Evolutionary conservation across 2,329 filamentous ascomycete species (phyloP).

Genomic region (Xylariaceae sp.): DNA sequence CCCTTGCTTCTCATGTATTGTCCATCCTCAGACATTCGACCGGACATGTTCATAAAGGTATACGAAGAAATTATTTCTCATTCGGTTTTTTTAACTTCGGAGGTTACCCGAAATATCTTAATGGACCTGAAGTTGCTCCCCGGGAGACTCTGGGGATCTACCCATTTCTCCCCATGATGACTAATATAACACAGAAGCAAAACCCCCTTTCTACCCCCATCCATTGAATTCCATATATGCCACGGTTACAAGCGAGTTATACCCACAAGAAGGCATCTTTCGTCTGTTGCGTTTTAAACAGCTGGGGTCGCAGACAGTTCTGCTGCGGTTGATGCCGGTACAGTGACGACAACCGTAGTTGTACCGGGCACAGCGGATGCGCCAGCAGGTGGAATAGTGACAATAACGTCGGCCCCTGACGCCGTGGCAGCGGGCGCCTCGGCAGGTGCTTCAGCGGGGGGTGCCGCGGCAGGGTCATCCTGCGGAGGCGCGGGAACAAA

Average conservation of each 20-base stretch:
- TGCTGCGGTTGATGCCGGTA: slow-evolving; percentile 12
- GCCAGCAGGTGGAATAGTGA: slow-evolving; percentile 7
- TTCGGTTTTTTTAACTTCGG: no score
- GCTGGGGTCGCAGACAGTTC: neutral
- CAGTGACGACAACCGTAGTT: slow-evolving; percentile 15
- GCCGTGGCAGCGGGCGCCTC: slow-evolving; percentile 1
- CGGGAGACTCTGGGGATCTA: neutral
- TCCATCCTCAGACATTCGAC: no score
- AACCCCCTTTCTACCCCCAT: neutral
- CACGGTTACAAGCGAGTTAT: neutral
- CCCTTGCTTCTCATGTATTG: no score
- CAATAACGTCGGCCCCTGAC: neutral
- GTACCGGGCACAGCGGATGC: slow-evolving; percentile 4
- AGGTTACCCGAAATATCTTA: neutral
- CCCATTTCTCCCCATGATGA: neutral
- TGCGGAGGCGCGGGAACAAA: slow-evolving; percentile 32
- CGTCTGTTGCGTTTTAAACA: neutral
- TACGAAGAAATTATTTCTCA: no score
- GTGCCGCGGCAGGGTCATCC: slow-evolving; percentile 11
- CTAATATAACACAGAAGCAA: slow-evolving; percentile 4
- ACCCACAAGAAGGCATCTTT: neutral
- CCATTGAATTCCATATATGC: neutral
- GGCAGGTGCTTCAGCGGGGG: slow-evolving; percentile 7
- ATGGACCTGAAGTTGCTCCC: neutral
- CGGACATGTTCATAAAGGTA: no score